Base-by-base conservation (phyloP, 1,139 yeast species). In the Yamadazyma atmosphaerica region DNA sequence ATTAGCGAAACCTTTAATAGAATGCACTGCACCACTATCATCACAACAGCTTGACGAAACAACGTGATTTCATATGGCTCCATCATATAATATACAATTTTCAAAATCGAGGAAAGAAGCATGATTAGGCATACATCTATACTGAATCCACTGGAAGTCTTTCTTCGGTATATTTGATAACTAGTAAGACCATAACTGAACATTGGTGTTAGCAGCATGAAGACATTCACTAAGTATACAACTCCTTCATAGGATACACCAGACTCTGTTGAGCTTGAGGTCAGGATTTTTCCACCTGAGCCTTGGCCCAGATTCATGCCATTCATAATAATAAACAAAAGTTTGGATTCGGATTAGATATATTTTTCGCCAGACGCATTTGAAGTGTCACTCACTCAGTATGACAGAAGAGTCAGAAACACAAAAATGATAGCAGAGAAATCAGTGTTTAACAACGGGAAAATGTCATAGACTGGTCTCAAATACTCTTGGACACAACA, bases 61-160 rank as follows among this genome's bases (percentile, higher is more conserved):
- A 89, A 61, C 2, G 95, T 77, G 13, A 77, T 60, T 55, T 89
- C 96, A 57, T 82, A 89, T 0, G 96, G 96, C 32, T 83, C 76
- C 37, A 88, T 81, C 45, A 83, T 61, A 63, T 84, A 89, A 64
- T 86, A 89, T 39, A 81, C 78, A 15, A 89, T 81, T 45, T 95
- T 72, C 32, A 88, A 63, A 4, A 83, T 77, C 34, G 88, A 78
- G 1, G 96, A 85, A 50, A 87, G 72, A 43, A 89, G 60, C 96
- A 89, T 88, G 9, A 95, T 86, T 12, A 90, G 92, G 62, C 96
- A 89, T 11, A 89, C 85, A 59, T 89, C 97, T 16, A 88, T 70
- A 6, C 94, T 83, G 56, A 88, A 88, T 21, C 97, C 97, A 24
- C 77, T 71, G 2, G 92, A 77, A 1, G 89, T 74, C 54, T 79